Percentiles rank a stretch among this genome's conserved stretches.
Evolutionary conservation across 345 rosid species (phyloP).

Genomic region (Eucalyptus decipiens): DNA sequence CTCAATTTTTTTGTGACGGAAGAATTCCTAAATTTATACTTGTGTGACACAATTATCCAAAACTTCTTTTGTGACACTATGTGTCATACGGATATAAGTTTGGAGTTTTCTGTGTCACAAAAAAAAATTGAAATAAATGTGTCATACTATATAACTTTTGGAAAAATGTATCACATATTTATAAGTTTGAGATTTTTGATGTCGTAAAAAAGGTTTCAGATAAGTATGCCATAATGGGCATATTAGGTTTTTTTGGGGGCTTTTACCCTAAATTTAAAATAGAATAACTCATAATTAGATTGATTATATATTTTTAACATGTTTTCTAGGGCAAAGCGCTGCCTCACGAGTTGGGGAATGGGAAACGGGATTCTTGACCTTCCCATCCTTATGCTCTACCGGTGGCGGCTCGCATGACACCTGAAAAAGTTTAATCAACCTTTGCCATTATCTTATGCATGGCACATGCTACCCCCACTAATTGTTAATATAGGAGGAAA

Average conservation of each 20-base stretch:
- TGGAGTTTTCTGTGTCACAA: too few relatives aligned
- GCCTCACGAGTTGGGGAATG: neutral
- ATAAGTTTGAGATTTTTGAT: rapidly evolving
- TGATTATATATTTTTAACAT: neutral
- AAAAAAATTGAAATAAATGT: too few relatives aligned
- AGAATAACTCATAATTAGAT: neutral
- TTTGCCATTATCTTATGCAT: neutral
- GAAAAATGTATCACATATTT: too few relatives aligned
- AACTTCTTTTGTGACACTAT: too few relatives aligned
- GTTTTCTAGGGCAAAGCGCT: neutral
- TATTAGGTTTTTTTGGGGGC: too few relatives aligned
- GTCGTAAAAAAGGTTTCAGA: rapidly evolving
- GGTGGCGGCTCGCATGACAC: neutral
- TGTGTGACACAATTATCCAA: too few relatives aligned
- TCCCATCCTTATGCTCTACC: neutral
- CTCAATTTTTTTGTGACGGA: rapidly evolving
- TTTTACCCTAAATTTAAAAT: neutral
- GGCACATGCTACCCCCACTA: neutral
- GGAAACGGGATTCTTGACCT: neutral
- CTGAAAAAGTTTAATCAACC: neutral
- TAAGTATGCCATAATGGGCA: too few relatives aligned
- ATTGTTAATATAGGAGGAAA: neutral
- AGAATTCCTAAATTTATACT: rapidly evolving
- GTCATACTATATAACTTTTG: too few relatives aligned
- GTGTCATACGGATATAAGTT: rapidly evolving